Base-by-base conservation (phyloP, 768 basidiomycete genomes). In the Podaxis sp. region DNA sequence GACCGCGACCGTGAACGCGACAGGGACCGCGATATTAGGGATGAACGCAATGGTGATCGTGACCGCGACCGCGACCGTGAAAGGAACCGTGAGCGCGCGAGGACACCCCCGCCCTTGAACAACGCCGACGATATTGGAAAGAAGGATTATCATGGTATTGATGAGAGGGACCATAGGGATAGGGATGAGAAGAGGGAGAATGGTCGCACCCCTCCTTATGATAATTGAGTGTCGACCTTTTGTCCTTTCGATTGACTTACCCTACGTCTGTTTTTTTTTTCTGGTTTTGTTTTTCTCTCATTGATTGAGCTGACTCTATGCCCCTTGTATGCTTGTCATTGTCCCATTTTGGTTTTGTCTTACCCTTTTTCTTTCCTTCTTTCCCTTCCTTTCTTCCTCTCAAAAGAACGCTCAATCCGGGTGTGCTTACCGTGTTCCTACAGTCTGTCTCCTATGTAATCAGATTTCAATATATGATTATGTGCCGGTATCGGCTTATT, bases 201-300 rank as follows among this genome's bases (percentile, higher is more conserved):
- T 69, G 81, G 80, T 55, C 80, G 79, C 65, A 85, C 85, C 6
- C 86, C 86, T 38, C 83, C 84, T 35, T 86, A 83, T 63, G 85
- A 86, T 64, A 77, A 78, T 69, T 81, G 70, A 81, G 51, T 63
- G 32, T n/a, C 21, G 58, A 56, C 27, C 10, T 46, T 53, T 27
- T 16, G 10, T 58, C 27, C 10, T 18, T 6, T 5, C 14, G 10
- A 36, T n/a, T 11, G 16, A 48, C 28, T 18, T 25, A 27, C 18
- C 37, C 38, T 23, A 10, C 21, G 18, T 21, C 16, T 28, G 23
- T 28, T 44, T n/a, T 42, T 46, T 46, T 23, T 14, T 10, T 46
- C 36, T 18, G 6, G 36, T 13, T 48, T 42, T 38, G 25, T 59
- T 51, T n/a, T 28, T 18, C 21, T 25, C 37, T 40, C 25, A 21